phyloP scores from a whole-genome alignment of 2,329 filamentous ascomycete species.

The Colletotrichum sp. region DNA sequence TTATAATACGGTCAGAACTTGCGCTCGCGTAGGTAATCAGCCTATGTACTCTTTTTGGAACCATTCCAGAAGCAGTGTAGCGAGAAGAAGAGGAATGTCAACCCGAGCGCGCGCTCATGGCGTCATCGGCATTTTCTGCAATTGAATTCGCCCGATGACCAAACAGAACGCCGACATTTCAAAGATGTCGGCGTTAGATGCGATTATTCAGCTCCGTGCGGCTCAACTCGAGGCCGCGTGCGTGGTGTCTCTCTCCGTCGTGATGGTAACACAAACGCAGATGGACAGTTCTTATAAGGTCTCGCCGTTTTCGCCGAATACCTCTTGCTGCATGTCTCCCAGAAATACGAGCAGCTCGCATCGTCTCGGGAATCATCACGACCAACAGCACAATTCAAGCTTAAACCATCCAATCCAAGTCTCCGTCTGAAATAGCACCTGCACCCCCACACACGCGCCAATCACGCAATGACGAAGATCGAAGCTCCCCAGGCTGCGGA shows the following conservation, averaged over 20 bases:
- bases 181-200: neutral
- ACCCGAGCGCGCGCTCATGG: neutral
- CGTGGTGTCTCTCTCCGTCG: neutral
- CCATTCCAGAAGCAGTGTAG: neutral
- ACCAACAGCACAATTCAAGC: neutral
- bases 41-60: neutral
- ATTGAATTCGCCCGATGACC: neutral
- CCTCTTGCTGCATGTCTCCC: neutral
- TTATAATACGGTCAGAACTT: neutral
- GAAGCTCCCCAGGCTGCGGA: slow-evolving; percentile 2
- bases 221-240: neutral
- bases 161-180: neutral
- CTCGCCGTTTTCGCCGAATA: neutral
- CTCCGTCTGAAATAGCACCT: neutral
- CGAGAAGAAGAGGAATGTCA: neutral
- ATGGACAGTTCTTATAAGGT: neutral
- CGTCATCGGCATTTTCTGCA: neutral
- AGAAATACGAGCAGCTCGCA: neutral
- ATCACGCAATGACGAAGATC: neutral
- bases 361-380: neutral
- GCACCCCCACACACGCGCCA: neutral
- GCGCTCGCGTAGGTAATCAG: neutral
- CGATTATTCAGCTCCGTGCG: slow-evolving; percentile 8
- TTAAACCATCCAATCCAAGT: neutral
- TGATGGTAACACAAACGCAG: neutral